Evolutionary conservation across 495 filamentous ascomycete species (phyloP).

Genomic region (Neurospora africana): DNA sequence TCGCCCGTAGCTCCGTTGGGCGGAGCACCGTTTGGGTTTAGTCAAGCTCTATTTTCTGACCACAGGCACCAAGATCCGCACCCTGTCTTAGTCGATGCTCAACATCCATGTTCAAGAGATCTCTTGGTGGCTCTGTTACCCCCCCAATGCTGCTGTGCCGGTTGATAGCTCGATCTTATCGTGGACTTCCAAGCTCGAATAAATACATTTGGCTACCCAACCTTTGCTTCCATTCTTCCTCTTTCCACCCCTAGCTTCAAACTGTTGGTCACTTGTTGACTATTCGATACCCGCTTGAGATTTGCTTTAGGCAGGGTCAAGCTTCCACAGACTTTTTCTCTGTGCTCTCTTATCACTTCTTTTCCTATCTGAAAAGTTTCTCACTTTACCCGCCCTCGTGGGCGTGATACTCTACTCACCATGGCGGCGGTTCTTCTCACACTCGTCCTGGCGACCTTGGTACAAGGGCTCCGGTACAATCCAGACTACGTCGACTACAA

Average conservation of each 20-base stretch:
- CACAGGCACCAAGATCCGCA: not conserved
- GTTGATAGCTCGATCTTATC: not conserved
- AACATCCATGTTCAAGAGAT: not conserved
- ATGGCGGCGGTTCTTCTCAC: slow-evolving; percentile 10
- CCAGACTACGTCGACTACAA: slow-evolving; percentile 44
- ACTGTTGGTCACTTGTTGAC: not conserved
- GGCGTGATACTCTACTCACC: slow-evolving; percentile 4
- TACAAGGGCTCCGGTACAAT: slow-evolving; percentile 42
- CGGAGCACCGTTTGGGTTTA: not conserved
- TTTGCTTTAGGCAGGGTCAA: not conserved
- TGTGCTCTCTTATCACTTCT: not conserved
- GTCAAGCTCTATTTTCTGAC: not conserved
- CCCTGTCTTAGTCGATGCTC: not conserved
- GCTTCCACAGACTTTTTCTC: not conserved
- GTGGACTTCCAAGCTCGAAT: slow-evolving; percentile 1
- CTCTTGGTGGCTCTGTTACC: slow-evolving; percentile 2
- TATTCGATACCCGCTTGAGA: slow-evolving; percentile 9
- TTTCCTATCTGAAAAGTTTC: not conserved
- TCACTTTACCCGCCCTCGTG: slow-evolving; percentile 6
- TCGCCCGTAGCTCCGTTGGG: not conserved
- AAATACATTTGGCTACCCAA: slow-evolving; percentile 4
- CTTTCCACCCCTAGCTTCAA: not conserved
- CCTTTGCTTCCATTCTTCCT: not conserved
- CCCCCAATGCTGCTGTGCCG: not conserved
- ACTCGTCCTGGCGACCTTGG: slow-evolving; percentile 3